Conservation (phyloP, 257 asterid species). For the Leonotis leonurus region DNA sequence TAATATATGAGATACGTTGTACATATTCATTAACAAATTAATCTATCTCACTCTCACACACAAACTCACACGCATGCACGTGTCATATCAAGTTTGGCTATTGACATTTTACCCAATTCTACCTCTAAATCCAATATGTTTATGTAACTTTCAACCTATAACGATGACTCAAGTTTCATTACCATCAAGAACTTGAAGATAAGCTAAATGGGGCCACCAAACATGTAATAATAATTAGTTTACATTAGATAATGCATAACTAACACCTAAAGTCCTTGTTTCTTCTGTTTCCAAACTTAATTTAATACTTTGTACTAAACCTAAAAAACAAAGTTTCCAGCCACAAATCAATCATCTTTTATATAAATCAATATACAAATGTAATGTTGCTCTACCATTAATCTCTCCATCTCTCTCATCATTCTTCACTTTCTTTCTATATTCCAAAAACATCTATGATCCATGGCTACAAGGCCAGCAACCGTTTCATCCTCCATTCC, state of each 20-base stretch:
- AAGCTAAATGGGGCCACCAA: constrained; percentile 47
- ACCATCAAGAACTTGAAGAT: constrained; percentile 43
- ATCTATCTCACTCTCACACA: no score
- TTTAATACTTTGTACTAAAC: background rate
- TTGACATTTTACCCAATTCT: constrained; percentile 13
- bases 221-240: background rate
- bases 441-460: background rate
- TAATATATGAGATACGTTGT: no score
- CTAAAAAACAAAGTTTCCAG: constrained; percentile 6
- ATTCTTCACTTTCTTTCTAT: background rate
- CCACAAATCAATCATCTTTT: constrained; percentile 15
- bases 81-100: no score
- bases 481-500: constrained; percentile 17
- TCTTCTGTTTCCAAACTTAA: no score
- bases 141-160: background rate
- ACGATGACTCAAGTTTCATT: constrained; percentile 27
- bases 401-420: constrained; percentile 12
- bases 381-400: constrained; percentile 16
- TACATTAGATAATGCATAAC: constrained; percentile 26
- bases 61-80: no score
- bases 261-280: constrained; percentile 17
- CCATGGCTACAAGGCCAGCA: constrained; percentile 39
- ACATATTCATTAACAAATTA: no score
- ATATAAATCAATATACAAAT: constrained; percentile 5
- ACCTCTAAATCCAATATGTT: background rate